Conservation (phyloP, 164 flowering plant species). For the Piper longum region DNA sequence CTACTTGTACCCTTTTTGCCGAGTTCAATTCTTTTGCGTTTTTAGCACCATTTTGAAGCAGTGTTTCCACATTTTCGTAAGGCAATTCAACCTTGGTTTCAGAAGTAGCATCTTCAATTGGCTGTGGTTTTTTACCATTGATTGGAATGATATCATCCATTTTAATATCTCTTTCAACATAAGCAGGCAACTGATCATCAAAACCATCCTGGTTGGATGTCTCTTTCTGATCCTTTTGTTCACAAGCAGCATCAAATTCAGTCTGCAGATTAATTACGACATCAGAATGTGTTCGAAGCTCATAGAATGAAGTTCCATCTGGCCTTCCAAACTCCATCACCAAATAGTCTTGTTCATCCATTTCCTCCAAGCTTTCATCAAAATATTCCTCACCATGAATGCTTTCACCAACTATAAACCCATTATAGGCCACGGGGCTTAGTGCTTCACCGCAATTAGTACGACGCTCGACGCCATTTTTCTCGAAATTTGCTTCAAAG, state of each 20-base stretch:
- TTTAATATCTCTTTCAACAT: neutral
- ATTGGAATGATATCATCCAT: neutral
- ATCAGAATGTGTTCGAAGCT: slow-evolving; percentile 13
- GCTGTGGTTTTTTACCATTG: neutral
- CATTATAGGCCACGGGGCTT: slow-evolving; percentile 12
- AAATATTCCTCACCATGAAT: slow-evolving; percentile 7
- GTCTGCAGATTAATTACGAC: neutral
- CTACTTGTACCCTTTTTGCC: slow-evolving; percentile 5
- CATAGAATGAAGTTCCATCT: slow-evolving; percentile 12
- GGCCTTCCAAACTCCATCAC: slow-evolving; percentile 15
- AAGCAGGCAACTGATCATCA: neutral
- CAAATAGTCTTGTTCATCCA: slow-evolving; percentile 22
- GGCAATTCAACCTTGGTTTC: neutral
- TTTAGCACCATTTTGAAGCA: slow-evolving; percentile 7
- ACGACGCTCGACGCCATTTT: slow-evolving; percentile 19
- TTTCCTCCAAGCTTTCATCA: slow-evolving; percentile 26
- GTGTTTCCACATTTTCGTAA: slow-evolving; percentile 5
- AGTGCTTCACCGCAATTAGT: slow-evolving; percentile 16
- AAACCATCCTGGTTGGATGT: neutral
- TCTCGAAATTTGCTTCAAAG: slow-evolving; percentile 80
- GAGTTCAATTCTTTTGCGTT: slow-evolving; percentile 9
- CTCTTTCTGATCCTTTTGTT: slow-evolving; percentile 1
- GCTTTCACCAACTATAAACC: slow-evolving; percentile 6
- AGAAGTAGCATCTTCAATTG: neutral
- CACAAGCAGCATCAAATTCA: neutral